phyloP scores from a whole-genome alignment of 345 rosid species.

The Salix udensis region DNA sequence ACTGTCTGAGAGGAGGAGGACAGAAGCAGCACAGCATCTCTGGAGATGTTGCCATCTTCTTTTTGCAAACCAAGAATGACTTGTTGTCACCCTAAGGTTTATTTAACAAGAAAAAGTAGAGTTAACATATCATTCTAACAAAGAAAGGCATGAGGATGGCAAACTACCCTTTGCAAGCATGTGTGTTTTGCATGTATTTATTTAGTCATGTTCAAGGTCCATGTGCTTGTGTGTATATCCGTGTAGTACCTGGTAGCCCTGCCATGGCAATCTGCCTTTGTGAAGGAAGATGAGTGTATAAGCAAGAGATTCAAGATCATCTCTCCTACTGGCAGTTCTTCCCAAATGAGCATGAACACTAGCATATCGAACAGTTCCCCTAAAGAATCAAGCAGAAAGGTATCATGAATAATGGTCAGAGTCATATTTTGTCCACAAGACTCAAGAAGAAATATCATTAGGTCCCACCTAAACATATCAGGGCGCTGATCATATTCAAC shows the following conservation, averaged over 20 bases:
- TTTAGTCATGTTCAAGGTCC: background rate
- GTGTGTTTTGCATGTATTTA: background rate
- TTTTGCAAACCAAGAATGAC: slow-evolving; percentile 35
- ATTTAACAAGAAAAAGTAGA: background rate
- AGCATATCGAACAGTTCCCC: slow-evolving; percentile 38
- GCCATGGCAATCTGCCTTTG: slow-evolving; percentile 40
- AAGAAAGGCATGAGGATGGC: background rate
- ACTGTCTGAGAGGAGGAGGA: slow-evolving; percentile 30
- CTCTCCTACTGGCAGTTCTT: slow-evolving; percentile 36
- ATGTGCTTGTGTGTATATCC: background rate
- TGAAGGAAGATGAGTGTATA: slow-evolving; percentile 33
- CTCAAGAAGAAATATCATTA: background rate
- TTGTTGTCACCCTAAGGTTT: slow-evolving; percentile 27
- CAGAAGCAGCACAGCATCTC: slow-evolving; percentile 32
- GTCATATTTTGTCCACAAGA: background rate
- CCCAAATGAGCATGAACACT: slow-evolving; percentile 39
- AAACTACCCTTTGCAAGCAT: background rate
- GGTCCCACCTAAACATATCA: slow-evolving; percentile 32
- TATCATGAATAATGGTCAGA: background rate
- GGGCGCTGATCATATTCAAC: slow-evolving; percentile 37
- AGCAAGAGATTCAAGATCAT: slow-evolving; percentile 36
- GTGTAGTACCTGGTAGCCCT: slow-evolving; percentile 29
- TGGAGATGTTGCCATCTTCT: slow-evolving; percentile 37
- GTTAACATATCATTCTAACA: background rate
- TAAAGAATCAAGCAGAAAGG: background rate